Evolutionary conservation across 2,329 filamentous ascomycete species (phyloP).

Genomic region (Thelonectria blattea): DNA sequence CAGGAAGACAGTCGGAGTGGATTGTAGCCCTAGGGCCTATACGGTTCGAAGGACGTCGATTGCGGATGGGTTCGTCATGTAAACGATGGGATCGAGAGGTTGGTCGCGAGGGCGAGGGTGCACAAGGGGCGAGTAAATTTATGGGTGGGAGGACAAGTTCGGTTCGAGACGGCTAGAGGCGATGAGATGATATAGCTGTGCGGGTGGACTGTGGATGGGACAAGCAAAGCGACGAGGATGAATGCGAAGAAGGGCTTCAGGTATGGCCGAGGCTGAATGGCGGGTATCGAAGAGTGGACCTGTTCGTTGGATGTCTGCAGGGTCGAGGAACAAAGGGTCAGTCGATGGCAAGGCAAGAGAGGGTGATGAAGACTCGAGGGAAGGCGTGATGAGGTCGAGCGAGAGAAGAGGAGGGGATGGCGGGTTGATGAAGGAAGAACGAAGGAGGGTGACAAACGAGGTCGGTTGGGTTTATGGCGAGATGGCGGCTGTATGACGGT

Average conservation of each 20-base stretch:
- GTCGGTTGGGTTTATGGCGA: background rate
- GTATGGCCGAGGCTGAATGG: constrained; percentile 31
- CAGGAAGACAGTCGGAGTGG: constrained; percentile 43
- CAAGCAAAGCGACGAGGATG: constrained; percentile 36
- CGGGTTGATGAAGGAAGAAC: constrained; percentile 6
- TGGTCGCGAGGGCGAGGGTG: constrained; percentile 14
- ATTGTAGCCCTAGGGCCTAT: constrained; percentile 46
- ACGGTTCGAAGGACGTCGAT: constrained; percentile 44
- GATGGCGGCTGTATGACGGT: constrained; percentile 13
- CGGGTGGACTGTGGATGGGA: constrained; percentile 24
- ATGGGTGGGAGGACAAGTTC: constrained; percentile 22
- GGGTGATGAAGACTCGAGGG: background rate
- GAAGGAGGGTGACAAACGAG: constrained; percentile 20
- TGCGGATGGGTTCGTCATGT: constrained; percentile 48
- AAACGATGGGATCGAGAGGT: constrained; percentile 37
- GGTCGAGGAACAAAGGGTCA: constrained; percentile 33
- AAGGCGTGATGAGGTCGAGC: constrained; percentile 5
- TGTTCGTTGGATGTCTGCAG: constrained; percentile 31
- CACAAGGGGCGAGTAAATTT: constrained; percentile 5
- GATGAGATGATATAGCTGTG: constrained; percentile 14
- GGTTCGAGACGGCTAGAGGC: constrained; percentile 20
- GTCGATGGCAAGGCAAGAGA: constrained; percentile 26
- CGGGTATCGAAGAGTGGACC: constrained; percentile 42
- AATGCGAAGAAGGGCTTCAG: constrained; percentile 26
- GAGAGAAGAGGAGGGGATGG: constrained; percentile 3